A percentile compares a stretch with the other conserved stretches of the same genome.
Evolutionary conservation across 1,284 basidiomycete genomes (phyloP).

Genomic region (Cystobasidium slooffiae): DNA sequence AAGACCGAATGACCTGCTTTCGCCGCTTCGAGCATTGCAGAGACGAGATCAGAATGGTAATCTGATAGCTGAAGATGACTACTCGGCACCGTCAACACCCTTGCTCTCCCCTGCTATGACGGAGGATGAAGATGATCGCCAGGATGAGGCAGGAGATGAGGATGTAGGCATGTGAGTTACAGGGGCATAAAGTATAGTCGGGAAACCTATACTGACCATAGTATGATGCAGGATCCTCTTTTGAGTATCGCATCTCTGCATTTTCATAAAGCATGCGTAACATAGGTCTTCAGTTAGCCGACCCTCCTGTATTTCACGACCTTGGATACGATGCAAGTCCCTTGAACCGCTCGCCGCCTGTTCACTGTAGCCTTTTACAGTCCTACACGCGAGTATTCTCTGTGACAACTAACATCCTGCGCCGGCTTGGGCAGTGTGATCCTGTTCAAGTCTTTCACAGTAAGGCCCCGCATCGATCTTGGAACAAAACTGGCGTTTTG

Average conservation of each 20-base stretch:
- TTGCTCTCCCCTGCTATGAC: slow-evolving; percentile 33
- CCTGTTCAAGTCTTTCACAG: no score
- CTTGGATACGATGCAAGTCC: no score
- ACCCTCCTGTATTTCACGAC: no score
- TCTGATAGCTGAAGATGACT: slow-evolving; percentile 4
- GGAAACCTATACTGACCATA: not conserved
- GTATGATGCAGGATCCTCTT: slow-evolving; percentile 5
- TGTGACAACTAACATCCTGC: no score
- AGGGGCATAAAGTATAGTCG: not conserved
- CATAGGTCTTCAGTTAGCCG: no score
- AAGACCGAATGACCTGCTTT: not conserved
- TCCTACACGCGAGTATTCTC: no score
- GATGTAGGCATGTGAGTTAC: slow-evolving; percentile 45
- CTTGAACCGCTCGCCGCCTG: no score
- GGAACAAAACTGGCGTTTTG: no score
- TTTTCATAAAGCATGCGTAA: no score
- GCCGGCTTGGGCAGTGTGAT: no score
- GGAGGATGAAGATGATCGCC: slow-evolving; percentile 42
- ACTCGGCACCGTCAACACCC: slow-evolving; percentile 25
- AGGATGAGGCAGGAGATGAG: slow-evolving; percentile 41
- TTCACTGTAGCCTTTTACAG: no score
- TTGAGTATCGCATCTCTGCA: not conserved
- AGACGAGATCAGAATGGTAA: slow-evolving; percentile 6
- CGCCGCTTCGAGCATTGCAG: not conserved
- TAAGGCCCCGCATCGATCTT: no score